Evolutionary conservation across 495 filamentous ascomycete species (phyloP).

Genomic region (Penicillium ucsense): DNA sequence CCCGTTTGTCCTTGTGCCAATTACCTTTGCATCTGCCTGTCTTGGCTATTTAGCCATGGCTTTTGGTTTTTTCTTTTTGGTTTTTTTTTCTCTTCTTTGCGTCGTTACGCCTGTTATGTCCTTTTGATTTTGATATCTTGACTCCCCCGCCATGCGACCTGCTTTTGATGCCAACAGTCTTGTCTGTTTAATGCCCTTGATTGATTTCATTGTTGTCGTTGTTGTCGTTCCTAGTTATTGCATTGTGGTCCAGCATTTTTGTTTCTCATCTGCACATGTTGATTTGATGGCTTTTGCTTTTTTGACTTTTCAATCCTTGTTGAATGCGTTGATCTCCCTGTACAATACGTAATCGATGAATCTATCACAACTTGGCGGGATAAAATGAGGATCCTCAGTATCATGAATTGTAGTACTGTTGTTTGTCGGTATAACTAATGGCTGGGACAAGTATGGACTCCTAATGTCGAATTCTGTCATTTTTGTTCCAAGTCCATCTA

Average conservation of each 20-base stretch:
- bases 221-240: neutral
- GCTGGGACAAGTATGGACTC: too few relatives aligned
- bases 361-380: conserved; percentile 28
- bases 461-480: too few relatives aligned
- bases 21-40: too few relatives aligned
- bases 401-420: too few relatives aligned
- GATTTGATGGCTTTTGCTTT: conserved; percentile 7
- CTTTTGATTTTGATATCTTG: neutral
- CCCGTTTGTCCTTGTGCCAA: too few relatives aligned
- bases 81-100: neutral
- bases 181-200: too few relatives aligned
- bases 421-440: too few relatives aligned
- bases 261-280: conserved; percentile 9
- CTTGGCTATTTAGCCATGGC: neutral
- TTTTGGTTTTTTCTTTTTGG: conserved; percentile 2
- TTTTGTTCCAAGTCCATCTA: too few relatives aligned
- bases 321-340: conserved; percentile 25
- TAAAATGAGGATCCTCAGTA: neutral
- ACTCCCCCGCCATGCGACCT: neutral
- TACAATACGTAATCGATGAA: conserved; percentile 38
- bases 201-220: neutral
- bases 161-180: neutral
- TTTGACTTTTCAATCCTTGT: conserved; percentile 20
- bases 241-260: conserved; percentile 3
- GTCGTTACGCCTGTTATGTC: neutral